Conservation (phyloP, 805 yeast species). For the Candida multigemmis region DNA sequence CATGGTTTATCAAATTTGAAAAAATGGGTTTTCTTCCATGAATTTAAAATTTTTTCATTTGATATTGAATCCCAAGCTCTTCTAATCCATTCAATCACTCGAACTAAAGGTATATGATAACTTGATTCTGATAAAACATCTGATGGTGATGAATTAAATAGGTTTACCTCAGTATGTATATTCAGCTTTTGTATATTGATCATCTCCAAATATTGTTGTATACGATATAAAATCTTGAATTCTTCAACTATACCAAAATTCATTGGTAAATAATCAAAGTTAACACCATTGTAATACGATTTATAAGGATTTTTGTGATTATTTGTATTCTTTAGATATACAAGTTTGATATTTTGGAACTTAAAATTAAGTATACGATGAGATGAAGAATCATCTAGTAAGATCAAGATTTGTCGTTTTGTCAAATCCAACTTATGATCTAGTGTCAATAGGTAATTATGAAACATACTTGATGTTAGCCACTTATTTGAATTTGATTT, state of each 20-base stretch:
- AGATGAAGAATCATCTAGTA: slow-evolving; percentile 54
- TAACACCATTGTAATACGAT: slow-evolving; percentile 32
- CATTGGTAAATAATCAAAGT: slow-evolving; percentile 49
- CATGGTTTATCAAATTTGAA: slow-evolving; percentile 17
- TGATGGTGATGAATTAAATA: slow-evolving; percentile 2
- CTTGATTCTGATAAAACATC: slow-evolving; percentile 30
- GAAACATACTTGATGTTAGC: slow-evolving; percentile 55
- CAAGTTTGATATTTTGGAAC: slow-evolving; percentile 24
- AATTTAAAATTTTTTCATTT: slow-evolving; percentile 17
- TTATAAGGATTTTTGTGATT: slow-evolving; percentile 27
- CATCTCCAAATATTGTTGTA: slow-evolving; percentile 46
- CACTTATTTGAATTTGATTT: slow-evolving; percentile 54
- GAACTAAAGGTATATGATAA: slow-evolving; percentile 41
- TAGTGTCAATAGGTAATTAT: slow-evolving; percentile 50
- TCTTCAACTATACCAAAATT: slow-evolving; percentile 58
- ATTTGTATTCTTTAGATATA: slow-evolving; percentile 28
- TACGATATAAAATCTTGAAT: slow-evolving; percentile 47
- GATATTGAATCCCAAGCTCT: slow-evolving; percentile 43
- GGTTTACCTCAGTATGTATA: slow-evolving; percentile 2
- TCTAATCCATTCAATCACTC: slow-evolving; percentile 51
- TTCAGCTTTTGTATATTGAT: slow-evolving; percentile 20
- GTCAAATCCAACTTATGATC: slow-evolving; percentile 46
- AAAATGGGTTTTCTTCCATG: slow-evolving; percentile 29
- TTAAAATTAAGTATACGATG: slow-evolving; percentile 43
- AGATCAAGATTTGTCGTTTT: slow-evolving; percentile 40